These are phyloP conservation scores for Fusarium sp. DNA, from an alignment of 2,329 filamentous ascomycete genomes.

Conservation along the genomic window DNA sequence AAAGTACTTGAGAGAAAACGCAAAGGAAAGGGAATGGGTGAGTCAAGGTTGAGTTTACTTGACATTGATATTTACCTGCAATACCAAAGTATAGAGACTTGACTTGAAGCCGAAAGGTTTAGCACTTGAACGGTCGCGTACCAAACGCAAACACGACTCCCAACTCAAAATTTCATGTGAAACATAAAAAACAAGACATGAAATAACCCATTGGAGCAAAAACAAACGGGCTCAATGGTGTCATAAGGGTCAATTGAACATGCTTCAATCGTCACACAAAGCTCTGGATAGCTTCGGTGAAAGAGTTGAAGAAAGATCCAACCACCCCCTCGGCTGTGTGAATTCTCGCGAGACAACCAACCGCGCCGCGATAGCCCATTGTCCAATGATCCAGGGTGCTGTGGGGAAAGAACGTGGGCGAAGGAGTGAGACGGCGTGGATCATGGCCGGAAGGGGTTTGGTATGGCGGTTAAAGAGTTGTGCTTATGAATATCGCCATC, in stretches of 20 bases:
- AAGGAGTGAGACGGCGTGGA: conserved; percentile 24
- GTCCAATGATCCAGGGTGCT: conserved; percentile 25
- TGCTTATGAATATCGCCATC: background rate
- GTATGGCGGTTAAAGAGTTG: conserved; percentile 8
- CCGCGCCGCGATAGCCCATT: conserved; percentile 1
- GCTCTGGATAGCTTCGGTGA: background rate
- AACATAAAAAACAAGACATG: background rate
- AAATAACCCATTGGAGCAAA: background rate
- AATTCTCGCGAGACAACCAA: conserved; percentile 9
- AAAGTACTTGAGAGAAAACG: background rate
- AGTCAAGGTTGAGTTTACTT: background rate
- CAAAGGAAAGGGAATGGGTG: background rate
- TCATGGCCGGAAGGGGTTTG: conserved; percentile 30
- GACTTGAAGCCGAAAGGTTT: background rate
- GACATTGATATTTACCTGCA: background rate
- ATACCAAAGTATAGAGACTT: background rate
- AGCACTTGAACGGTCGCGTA: background rate
- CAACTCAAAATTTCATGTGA: background rate
- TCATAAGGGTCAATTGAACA: background rate
- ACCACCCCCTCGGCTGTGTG: conserved; percentile 26
- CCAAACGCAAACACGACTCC: background rate
- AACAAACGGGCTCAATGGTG: background rate
- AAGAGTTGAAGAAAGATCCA: background rate
- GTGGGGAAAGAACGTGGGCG: conserved; percentile 21
- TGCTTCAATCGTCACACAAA: background rate